Percentiles rank a stretch among this genome's conserved stretches.
Conservation (phyloP, 1,139 yeast species). For the Taphrina communis region DNA sequence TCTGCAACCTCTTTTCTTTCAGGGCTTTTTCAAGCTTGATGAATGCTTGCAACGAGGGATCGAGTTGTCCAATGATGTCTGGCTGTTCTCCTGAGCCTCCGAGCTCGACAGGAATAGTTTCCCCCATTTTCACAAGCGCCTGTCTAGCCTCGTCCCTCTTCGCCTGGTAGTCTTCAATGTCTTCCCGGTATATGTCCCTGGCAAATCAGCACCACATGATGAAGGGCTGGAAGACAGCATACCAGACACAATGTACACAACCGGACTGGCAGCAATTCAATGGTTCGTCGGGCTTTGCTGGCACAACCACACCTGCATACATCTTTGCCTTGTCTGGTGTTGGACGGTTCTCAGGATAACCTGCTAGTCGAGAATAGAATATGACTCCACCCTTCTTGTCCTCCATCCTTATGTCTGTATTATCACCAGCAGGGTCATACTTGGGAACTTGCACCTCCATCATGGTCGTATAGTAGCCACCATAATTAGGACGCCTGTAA, state of each 20-base stretch:
- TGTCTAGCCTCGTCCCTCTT: slow-evolving; percentile 31
- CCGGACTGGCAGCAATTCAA: slow-evolving; percentile 40
- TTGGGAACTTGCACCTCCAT: slow-evolving; percentile 16
- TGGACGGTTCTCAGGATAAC: slow-evolving; percentile 37
- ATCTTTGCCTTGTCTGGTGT: slow-evolving; percentile 21
- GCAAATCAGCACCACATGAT: background rate
- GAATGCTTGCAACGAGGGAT: slow-evolving; percentile 36
- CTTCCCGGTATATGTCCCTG: slow-evolving; percentile 37
- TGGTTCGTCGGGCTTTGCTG: slow-evolving; percentile 37
- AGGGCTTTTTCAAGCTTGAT: slow-evolving; percentile 37
- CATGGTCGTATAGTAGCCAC: slow-evolving; percentile 33
- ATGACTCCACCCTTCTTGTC: slow-evolving; percentile 28
- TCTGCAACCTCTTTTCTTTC: slow-evolving; percentile 21
- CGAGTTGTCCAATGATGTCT: slow-evolving; percentile 32
- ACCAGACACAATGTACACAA: slow-evolving; percentile 41
- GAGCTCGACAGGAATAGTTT: slow-evolving; percentile 28
- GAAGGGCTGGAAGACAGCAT: background rate
- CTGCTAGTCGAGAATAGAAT: slow-evolving; percentile 36
- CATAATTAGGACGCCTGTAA: slow-evolving; percentile 32
- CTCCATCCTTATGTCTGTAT: background rate
- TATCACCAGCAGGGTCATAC: background rate
- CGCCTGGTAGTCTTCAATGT: slow-evolving; percentile 34
- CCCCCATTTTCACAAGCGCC: slow-evolving; percentile 14
- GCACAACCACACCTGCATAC: slow-evolving; percentile 35
- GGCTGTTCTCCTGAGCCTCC: slow-evolving; percentile 36